Evolutionary conservation across 257 asterid species (phyloP), one percentile per base, ranked within the genome.

Genomic region (Solanum clarkiae): DNA sequence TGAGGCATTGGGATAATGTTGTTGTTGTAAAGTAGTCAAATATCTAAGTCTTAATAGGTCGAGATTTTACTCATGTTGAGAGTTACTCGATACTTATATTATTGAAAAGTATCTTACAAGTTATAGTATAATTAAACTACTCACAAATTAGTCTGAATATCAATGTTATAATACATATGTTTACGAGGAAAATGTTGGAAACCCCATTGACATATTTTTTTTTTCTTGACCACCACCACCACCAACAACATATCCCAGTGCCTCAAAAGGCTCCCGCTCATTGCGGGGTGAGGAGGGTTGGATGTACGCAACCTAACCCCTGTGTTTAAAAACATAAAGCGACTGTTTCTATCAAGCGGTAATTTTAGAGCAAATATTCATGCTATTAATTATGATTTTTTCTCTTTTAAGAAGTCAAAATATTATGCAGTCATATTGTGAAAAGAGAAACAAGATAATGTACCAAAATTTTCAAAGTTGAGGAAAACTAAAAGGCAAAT

Each of bases 401-500:
- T 57, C 56, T 57, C 55, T 81, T 59, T 22, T 59, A 81, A 40
- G 24, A 59, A 81, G 84, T 81, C 70, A 60, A 80, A 20, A 51
- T 51, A 77, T 77, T 26, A 2, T 16, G 42, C 11, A 77, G 29
- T 17, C 29, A 6, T 24, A 77, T 77, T 53, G 82, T 77, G 65
- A 51, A 81, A 81, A 81, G 74, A 60, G 54, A 20, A 36, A 26
- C 15, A 26, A 36, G 22, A 13, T 57, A 69, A 24, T 29, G 26
- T 13, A 54, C 66, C 49, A 84, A 80, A 32, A 24, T 51, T 72
- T 88, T 87, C 84, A 79, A 87, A 88, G 89, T 87, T 87, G 71
- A 65, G 26, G 20, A 65, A 65, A 65, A 87, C 81, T 12, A 82
- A 82, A 75, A 54, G 87, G 85, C 77, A 87, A 85, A 91, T 87